Conservation (phyloP, 805 yeast species). For the Candida nonsorbophila region DNA sequence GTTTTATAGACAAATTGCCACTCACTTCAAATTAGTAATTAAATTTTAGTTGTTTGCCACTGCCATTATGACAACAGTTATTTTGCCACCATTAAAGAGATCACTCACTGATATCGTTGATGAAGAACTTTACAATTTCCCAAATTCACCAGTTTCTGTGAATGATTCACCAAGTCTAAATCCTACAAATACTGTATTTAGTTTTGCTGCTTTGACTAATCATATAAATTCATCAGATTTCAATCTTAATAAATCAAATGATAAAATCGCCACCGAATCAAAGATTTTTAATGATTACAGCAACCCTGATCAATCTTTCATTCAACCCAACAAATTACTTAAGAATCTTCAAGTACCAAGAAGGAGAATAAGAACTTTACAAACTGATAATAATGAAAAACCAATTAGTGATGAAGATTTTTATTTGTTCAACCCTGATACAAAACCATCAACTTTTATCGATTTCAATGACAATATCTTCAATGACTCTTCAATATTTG, state of each 20-base stretch:
- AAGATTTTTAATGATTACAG: constrained; percentile 12
- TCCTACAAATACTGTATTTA: too few species aligned
- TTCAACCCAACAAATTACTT: constrained; percentile 8
- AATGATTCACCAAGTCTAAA: constrained; percentile 8
- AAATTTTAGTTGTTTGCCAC: too few species aligned
- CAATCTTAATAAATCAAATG: not conserved
- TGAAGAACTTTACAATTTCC: constrained; percentile 49
- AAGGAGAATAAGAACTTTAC: constrained; percentile 29
- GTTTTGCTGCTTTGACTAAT: too few species aligned
- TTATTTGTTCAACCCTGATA: constrained; percentile 35
- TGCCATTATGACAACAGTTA: constrained; percentile 48
- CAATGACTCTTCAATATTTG: constrained; percentile 27
- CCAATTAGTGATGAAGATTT: constrained; percentile 28
- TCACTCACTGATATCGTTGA: constrained; percentile 56
- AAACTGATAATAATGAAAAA: constrained; percentile 12
- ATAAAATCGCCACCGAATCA: constrained; percentile 1
- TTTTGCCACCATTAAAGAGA: constrained; percentile 46
- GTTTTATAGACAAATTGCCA: too few species aligned
- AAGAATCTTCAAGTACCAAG: constrained; percentile 10
- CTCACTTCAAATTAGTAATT: not conserved
- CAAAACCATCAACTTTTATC: constrained; percentile 35
- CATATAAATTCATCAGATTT: too few species aligned
- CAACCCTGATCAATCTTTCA: constrained; percentile 10
- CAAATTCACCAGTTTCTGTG: constrained; percentile 16
- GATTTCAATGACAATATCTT: constrained; percentile 17